Evolutionary conservation across 805 yeast species (phyloP).

Genomic region (Ogataea haglerorum): DNA sequence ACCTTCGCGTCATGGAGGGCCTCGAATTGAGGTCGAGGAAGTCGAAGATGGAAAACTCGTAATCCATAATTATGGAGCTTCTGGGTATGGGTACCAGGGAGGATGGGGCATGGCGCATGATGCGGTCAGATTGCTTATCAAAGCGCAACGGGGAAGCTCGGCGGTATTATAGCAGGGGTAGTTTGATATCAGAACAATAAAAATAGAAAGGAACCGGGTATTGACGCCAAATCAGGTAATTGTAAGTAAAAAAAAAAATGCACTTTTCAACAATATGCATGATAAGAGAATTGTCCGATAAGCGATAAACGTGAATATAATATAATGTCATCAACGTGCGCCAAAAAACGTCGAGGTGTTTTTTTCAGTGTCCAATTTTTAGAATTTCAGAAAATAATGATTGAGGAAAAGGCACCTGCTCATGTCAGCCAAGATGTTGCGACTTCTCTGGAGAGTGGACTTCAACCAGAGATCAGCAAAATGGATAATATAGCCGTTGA

Average conservation of each 20-base stretch:
- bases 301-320: neutral
- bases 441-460: conserved; percentile 12
- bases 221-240: neutral
- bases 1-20: conserved; percentile 73
- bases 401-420: neutral
- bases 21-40: conserved; percentile 56
- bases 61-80: conserved; percentile 71
- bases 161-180: neutral
- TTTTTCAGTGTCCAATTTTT: neutral
- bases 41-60: conserved; percentile 42
- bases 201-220: neutral
- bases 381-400: neutral
- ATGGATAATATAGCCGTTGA: conserved; percentile 23
- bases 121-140: conserved; percentile 38
- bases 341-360: neutral
- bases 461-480: conserved; percentile 12
- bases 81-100: conserved; percentile 63
- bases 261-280: neutral
- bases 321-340: neutral
- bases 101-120: conserved; percentile 56
- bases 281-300: neutral
- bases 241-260: too few species aligned
- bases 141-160: conserved; percentile 1
- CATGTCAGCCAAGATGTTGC: neutral
- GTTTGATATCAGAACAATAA: neutral